phyloP scores from a whole-genome alignment of 2,329 filamentous ascomycete species.

The Xylariaceae sp. region DNA sequence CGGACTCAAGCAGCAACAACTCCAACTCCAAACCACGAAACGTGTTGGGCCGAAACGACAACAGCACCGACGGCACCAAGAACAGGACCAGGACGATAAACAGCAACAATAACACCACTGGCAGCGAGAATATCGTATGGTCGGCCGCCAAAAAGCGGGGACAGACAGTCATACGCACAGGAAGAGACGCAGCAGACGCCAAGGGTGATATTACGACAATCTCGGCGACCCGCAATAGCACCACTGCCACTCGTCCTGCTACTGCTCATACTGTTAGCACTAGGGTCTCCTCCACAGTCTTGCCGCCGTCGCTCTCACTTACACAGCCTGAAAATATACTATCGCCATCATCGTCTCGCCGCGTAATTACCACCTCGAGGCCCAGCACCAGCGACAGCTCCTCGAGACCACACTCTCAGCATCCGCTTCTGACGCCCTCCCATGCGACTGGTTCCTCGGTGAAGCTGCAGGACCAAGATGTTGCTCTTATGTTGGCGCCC shows the following conservation, averaged over 20 bases:
- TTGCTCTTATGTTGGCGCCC: conserved; percentile 28
- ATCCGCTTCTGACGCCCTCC: too few species aligned
- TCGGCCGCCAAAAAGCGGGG: conserved; percentile 8
- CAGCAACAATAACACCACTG: not conserved
- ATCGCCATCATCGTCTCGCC: not conserved
- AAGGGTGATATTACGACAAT: conserved; percentile 17
- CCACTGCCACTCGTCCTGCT: too few species aligned
- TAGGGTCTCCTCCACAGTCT: not conserved
- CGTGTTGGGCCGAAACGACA: not conserved
- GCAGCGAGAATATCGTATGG: conserved; percentile 4
- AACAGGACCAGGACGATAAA: too few species aligned
- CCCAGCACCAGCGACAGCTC: not conserved
- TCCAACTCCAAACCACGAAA: not conserved
- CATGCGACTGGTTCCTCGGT: conserved; percentile 14
- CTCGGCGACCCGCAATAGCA: conserved; percentile 13
- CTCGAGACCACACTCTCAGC: too few species aligned
- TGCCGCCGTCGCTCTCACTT: not conserved
- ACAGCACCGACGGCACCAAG: not conserved
- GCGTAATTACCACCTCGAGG: not conserved
- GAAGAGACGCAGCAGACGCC: conserved; percentile 4
- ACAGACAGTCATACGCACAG: conserved; percentile 6
- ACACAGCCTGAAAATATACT: not conserved
- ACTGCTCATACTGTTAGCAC: too few species aligned
- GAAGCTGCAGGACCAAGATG: conserved; percentile 38
- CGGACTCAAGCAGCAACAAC: not conserved